Evolutionary conservation across 169 alveolate genomes (phyloP).

Genomic region (Ichthyophthirius multifiliis): DNA sequence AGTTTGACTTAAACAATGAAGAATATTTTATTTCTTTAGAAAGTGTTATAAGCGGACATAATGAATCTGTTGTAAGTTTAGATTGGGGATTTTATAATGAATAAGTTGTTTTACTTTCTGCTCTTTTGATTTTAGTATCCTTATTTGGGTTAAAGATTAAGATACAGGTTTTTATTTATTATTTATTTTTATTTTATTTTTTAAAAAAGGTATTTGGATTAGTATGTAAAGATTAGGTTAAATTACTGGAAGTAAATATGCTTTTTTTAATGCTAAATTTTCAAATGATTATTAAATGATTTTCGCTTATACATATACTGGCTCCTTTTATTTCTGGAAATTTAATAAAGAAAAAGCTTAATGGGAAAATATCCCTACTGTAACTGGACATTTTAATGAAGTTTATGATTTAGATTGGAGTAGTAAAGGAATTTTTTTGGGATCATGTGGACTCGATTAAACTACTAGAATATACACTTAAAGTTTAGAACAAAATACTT

Average conservation of each 20-base stretch:
- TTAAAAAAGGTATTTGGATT: conserved; percentile 42
- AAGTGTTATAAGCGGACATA: conserved; percentile 60
- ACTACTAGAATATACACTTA: conserved; percentile 67
- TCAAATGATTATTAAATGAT: conserved; percentile 42
- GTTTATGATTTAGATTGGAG: conserved; percentile 84
- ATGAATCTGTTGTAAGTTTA: conserved; percentile 60
- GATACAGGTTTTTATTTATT: conserved; percentile 1
- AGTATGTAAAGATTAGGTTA: conserved; percentile 66
- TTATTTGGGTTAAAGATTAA: conserved; percentile 62
- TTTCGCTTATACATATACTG: conserved; percentile 75
- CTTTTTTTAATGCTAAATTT: conserved; percentile 65
- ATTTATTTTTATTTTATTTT: neutral
- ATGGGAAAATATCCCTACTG: conserved; percentile 52
- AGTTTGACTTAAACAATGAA: conserved; percentile 7
- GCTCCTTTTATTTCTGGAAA: conserved; percentile 80
- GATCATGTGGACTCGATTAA: conserved; percentile 77
- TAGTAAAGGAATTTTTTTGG: conserved; percentile 37
- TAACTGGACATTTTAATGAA: conserved; percentile 78
- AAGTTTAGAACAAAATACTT: conserved; percentile 49
- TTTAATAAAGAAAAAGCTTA: conserved; percentile 36
- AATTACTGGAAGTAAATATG: conserved; percentile 78
- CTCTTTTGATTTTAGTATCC: conserved; percentile 76
- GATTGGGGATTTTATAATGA: conserved; percentile 41
- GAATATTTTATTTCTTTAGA: conserved; percentile 67
- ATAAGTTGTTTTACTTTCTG: conserved; percentile 53